A percentile compares a stretch with the other conserved stretches of the same genome.
These are phyloP conservation scores for Globisporangium radiosum DNA, from an alignment of 352 stramenopile genomes.

Conservation along the genomic window DNA sequence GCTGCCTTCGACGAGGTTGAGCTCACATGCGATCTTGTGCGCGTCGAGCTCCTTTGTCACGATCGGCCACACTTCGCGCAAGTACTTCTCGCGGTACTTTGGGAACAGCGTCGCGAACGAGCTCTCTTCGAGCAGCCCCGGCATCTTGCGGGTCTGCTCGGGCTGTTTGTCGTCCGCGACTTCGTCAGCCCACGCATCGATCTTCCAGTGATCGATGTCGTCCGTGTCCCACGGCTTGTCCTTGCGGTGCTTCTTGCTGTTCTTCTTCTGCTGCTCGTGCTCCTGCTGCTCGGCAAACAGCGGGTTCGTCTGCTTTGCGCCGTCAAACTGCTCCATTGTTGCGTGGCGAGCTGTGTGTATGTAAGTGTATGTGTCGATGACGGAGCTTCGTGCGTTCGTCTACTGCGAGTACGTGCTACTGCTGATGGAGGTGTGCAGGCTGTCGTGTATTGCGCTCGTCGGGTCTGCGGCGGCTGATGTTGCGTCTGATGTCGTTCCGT, in stretches of 20 bases:
- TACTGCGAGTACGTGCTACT: neutral
- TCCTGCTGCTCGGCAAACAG: slow-evolving; percentile 32
- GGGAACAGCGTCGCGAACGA: slow-evolving; percentile 99
- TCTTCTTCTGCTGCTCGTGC: slow-evolving; percentile 20
- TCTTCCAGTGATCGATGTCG: slow-evolving; percentile 99
- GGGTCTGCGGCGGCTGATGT: no score
- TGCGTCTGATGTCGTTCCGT: no score
- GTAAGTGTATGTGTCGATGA: no score
- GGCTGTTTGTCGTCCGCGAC: slow-evolving; percentile 79
- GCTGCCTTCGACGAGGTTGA: slow-evolving; percentile 97
- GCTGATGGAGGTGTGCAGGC: no score
- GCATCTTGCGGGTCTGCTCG: slow-evolving; percentile 55
- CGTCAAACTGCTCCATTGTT: slow-evolving; percentile 71
- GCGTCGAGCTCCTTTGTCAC: slow-evolving; percentile 96
- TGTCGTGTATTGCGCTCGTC: no score
- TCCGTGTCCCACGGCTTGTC: slow-evolving; percentile 99
- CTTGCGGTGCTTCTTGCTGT: slow-evolving; percentile 94
- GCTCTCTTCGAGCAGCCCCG: slow-evolving; percentile 95
- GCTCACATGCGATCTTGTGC: slow-evolving; percentile 94
- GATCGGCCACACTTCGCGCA: slow-evolving; percentile 97
- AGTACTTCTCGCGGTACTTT: slow-evolving; percentile 99
- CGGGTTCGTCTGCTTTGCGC: slow-evolving; percentile 32
- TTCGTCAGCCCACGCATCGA: slow-evolving; percentile 81
- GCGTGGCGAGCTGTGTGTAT: neutral
- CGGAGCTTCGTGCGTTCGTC: no score